These are phyloP conservation scores for Sugiyamaella xylanicola DNA, from an alignment of 1,139 yeast genomes.

Conservation along the genomic window DNA sequence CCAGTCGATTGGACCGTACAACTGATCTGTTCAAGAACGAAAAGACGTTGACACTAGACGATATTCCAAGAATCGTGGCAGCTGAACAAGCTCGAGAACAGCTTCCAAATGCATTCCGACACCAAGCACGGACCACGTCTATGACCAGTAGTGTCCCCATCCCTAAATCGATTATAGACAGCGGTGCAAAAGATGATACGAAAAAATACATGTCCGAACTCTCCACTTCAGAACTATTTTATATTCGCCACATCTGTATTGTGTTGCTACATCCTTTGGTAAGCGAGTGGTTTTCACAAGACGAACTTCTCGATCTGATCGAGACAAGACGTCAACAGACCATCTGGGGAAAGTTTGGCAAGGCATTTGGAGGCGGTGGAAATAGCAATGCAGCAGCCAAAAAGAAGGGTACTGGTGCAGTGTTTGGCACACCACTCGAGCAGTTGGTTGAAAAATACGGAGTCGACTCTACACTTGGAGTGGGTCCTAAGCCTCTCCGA, in stretches of 20 bases:
- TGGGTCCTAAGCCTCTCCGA: constrained; percentile 71
- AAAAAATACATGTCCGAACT: constrained; percentile 72
- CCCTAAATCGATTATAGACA: constrained; percentile 30
- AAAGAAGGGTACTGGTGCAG: constrained; percentile 45
- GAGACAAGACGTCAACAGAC: constrained; percentile 54
- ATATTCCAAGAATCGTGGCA: constrained; percentile 94
- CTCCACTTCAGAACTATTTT: constrained; percentile 58
- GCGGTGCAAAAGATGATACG: constrained; percentile 20
- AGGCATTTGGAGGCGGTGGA: constrained; percentile 44
- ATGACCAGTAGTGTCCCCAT: constrained; percentile 28
- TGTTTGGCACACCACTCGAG: constrained; percentile 80
- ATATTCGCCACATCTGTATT: constrained; percentile 68
- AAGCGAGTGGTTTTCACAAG: constrained; percentile 48
- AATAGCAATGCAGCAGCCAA: constrained; percentile 38
- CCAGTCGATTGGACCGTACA: constrained; percentile 48
- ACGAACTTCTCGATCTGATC: constrained; percentile 52
- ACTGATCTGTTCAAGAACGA: constrained; percentile 76
- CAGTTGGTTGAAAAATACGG: constrained; percentile 76
- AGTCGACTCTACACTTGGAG: constrained; percentile 82
- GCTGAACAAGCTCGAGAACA: constrained; percentile 95
- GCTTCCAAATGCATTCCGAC: constrained; percentile 82
- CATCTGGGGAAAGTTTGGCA: constrained; percentile 74
- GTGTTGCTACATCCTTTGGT: constrained; percentile 54
- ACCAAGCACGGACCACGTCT: constrained; percentile 47
- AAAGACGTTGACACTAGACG: constrained; percentile 87